These are phyloP conservation scores for Hemileccinum impolitum DNA, from an alignment of 768 basidiomycete genomes.

Conservation along the genomic window DNA sequence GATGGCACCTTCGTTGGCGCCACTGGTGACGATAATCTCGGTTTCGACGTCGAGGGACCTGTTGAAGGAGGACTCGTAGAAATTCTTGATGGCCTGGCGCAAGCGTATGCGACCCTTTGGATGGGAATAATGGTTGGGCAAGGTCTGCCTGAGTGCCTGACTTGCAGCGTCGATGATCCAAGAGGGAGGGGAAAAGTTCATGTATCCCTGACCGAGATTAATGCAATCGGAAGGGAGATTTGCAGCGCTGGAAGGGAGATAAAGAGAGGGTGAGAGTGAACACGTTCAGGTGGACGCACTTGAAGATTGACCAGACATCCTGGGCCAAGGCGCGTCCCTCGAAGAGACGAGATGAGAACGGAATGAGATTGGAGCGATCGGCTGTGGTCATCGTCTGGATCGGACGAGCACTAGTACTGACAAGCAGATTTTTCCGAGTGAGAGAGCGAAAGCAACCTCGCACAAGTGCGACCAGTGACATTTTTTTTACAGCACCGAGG, in stretches of 20 bases:
- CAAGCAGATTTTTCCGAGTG: background rate
- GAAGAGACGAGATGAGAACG: slow-evolving; percentile 67
- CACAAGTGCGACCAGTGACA: background rate
- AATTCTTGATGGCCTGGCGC: slow-evolving; percentile 79
- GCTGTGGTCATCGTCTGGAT: background rate
- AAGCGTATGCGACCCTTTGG: slow-evolving; percentile 86
- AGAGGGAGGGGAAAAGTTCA: slow-evolving; percentile 85
- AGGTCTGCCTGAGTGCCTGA: slow-evolving; percentile 58
- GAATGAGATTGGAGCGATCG: slow-evolving; percentile 52
- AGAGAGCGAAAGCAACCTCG: background rate
- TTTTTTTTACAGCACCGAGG: background rate
- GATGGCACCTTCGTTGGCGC: slow-evolving; percentile 86
- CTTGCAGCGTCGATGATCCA: slow-evolving; percentile 78
- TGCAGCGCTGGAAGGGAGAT: slow-evolving; percentile 52
- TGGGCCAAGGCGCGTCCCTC: slow-evolving; percentile 75
- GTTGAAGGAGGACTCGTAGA: slow-evolving; percentile 66
- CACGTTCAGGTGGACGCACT: slow-evolving; percentile 40
- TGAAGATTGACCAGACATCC: slow-evolving; percentile 93
- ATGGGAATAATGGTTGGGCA: slow-evolving; percentile 85
- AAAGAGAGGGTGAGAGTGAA: slow-evolving; percentile 5
- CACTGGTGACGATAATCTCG: slow-evolving; percentile 93
- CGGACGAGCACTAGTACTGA: background rate
- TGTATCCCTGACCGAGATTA: slow-evolving; percentile 94
- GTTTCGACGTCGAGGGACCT: slow-evolving; percentile 77
- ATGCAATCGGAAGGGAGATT: slow-evolving; percentile 91